Evolutionary conservation across 805 yeast genomes (phyloP).

Genomic region (Tetrapisispora pingtungensis): DNA sequence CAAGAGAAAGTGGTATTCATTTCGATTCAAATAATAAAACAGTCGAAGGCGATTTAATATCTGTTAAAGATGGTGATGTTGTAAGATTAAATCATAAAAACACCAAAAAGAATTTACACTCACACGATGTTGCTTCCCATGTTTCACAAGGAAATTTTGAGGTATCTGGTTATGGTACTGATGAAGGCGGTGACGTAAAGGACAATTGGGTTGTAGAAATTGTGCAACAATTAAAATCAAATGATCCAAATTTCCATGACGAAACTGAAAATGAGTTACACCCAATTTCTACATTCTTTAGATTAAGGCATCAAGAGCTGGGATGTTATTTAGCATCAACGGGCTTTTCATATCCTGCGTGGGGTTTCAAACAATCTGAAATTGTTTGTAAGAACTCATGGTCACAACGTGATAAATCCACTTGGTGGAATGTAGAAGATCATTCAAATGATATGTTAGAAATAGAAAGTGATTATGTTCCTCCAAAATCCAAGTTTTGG

Average conservation of each 20-base stretch:
- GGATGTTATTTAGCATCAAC: conserved; percentile 83
- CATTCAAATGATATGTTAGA: conserved; percentile 54
- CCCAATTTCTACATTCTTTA: conserved; percentile 75
- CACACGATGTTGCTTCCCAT: conserved; percentile 60
- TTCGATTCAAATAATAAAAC: conserved; percentile 25
- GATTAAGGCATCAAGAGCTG: conserved; percentile 56
- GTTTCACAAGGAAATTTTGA: conserved; percentile 45
- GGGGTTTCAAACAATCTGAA: conserved; percentile 99
- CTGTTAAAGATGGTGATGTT: conserved; percentile 46
- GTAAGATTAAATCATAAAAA: conserved; percentile 53
- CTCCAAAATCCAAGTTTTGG: conserved; percentile 69
- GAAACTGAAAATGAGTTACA: conserved; percentile 51
- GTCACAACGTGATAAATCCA: conserved; percentile 62
- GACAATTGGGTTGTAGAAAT: conserved; percentile 74
- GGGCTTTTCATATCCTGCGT: conserved; percentile 73
- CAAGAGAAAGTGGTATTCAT: conserved; percentile 30
- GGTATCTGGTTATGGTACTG: conserved; percentile 66
- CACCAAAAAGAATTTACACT: conserved; percentile 60
- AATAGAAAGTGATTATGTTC: conserved; percentile 33
- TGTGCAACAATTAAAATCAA: conserved; percentile 43
- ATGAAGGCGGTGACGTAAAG: conserved; percentile 53
- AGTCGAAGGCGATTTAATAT: conserved; percentile 11
- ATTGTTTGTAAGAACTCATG: conserved; percentile 71
- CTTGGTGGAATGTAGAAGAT: conserved; percentile 81
- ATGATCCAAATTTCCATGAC: conserved; percentile 17